Base-by-base conservation (phyloP, 306 rosid species). In the Cyclanthera cordifolia region DNA sequence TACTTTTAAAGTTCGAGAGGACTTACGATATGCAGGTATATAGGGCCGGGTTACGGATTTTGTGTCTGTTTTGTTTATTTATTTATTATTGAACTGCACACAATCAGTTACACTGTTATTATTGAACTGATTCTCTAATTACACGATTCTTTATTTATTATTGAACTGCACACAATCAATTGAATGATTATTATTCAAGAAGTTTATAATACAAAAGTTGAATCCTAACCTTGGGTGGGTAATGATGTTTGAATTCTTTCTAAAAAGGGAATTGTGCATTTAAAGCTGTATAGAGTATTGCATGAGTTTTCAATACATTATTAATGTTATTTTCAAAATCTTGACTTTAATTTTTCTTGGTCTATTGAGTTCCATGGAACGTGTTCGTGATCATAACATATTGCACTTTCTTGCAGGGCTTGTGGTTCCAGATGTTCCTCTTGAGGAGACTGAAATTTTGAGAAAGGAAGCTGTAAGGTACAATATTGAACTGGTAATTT, bases 371-470 rank as follows among this genome's bases (percentile, higher is more conserved):
- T 63, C 69, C 51, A 21, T 41, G 32, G 51, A 12, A 61, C 0
- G 6, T 14, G n/a, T 55, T 58, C 32, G 24, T 58, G 34, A 15
- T 52, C 20, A 48, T n/a, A n/a, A n/a, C n/a, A n/a, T 63, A 15
- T 41, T 28, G 43, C 32, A 16, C 58, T 20, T 76, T 69, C 23
- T 51, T 79, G 77, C 73, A 87, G 98, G 98, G 67, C 91, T 93
- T 71, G 95, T 93, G 68, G 95, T 93, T 71, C 96, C 98, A 6
- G 98, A 93, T 75, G 96, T 93, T 74, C 96, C 98, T 50, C 77
- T 89, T 55, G 98, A 90, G 76, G 96, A 89, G 83, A 83, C 96
- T 0, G 80, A 76, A 23, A 56, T 30, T 75, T 59, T 93, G 79
- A 86, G 96, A 80, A 34, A 34, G 41, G 41, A 34, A 34, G 41